Conservation (phyloP, 495 filamentous ascomycete species). For the Cryomyces minteri region DNA sequence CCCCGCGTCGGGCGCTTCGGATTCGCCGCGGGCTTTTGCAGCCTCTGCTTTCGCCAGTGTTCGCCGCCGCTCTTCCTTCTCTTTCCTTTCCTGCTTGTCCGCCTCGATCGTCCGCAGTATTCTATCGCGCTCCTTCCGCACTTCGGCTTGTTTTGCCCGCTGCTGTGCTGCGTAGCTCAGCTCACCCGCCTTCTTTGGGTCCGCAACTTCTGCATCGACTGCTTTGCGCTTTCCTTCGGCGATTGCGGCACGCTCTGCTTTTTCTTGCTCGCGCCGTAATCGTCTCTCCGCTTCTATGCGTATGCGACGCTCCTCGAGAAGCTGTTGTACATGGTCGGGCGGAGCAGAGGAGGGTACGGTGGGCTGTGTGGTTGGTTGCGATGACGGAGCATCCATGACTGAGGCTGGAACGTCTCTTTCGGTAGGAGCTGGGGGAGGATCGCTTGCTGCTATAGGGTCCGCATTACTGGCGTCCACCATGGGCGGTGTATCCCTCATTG, state of each 20-base stretch:
- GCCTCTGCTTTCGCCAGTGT: slow-evolving; percentile 10
- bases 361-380: too few species aligned
- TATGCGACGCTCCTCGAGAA: slow-evolving; percentile 7
- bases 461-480: too few species aligned
- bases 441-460: too few species aligned
- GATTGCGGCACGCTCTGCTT: slow-evolving; percentile 6
- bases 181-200: slow-evolving; percentile 6
- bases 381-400: too few species aligned
- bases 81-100: slow-evolving; percentile 44
- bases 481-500: too few species aligned
- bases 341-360: neutral
- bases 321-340: neutral
- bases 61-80: slow-evolving; percentile 30
- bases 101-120: slow-evolving; percentile 17
- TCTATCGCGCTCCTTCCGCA: slow-evolving; percentile 15
- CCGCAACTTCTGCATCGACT: slow-evolving; percentile 1
- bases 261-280: slow-evolving; percentile 4
- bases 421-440: too few species aligned
- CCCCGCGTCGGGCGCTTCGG: neutral
- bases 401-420: too few species aligned
- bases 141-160: slow-evolving; percentile 13
- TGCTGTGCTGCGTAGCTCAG: slow-evolving; percentile 5
- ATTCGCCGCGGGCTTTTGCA: slow-evolving; percentile 1
- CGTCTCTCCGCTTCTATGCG: slow-evolving; percentile 7
- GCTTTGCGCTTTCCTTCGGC: slow-evolving; percentile 12